Conservation (phyloP, 257 asterid genomes). For the Solanum gracilifrons region DNA sequence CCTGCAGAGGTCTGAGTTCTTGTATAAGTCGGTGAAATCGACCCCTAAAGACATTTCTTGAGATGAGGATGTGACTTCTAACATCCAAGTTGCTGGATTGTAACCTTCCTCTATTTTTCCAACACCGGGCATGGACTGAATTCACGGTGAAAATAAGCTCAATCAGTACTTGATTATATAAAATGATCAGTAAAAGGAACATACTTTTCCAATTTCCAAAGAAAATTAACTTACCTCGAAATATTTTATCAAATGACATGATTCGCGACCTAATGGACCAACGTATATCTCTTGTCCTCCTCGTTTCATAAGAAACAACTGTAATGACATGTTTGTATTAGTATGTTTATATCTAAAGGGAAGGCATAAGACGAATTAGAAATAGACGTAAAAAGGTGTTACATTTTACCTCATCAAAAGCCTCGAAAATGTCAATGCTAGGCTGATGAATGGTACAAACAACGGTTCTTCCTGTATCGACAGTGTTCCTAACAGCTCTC, state of each 20-base stretch:
- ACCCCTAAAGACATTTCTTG: constrained; percentile 31
- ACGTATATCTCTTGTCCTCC: constrained; percentile 71
- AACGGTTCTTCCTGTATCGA: constrained; percentile 54
- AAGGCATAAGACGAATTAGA: not conserved
- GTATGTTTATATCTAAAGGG: not conserved
- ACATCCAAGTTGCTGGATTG: constrained; percentile 78
- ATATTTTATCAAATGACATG: constrained; percentile 34
- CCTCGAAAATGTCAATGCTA: constrained; percentile 58
- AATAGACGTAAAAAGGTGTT: not conserved
- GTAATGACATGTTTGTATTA: not conserved
- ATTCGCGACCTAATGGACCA: constrained; percentile 54
- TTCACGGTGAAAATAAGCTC: not conserved
- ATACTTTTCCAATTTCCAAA: not conserved
- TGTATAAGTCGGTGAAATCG: constrained; percentile 31
- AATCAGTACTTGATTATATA: not conserved
- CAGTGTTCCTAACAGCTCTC: constrained; percentile 61
- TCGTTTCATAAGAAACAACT: constrained; percentile 48
- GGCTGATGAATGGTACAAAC: constrained; percentile 78
- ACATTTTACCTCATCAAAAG: constrained; percentile 42
- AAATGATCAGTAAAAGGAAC: not conserved
- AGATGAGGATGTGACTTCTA: constrained; percentile 39
- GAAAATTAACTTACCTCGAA: constrained; percentile 33
- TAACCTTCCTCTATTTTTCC: constrained; percentile 35
- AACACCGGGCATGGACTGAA: constrained; percentile 34
- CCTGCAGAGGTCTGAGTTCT: constrained; percentile 37